Evolutionary conservation across 805 yeast genomes (phyloP).

Genomic region (Lachancea sp.): DNA sequence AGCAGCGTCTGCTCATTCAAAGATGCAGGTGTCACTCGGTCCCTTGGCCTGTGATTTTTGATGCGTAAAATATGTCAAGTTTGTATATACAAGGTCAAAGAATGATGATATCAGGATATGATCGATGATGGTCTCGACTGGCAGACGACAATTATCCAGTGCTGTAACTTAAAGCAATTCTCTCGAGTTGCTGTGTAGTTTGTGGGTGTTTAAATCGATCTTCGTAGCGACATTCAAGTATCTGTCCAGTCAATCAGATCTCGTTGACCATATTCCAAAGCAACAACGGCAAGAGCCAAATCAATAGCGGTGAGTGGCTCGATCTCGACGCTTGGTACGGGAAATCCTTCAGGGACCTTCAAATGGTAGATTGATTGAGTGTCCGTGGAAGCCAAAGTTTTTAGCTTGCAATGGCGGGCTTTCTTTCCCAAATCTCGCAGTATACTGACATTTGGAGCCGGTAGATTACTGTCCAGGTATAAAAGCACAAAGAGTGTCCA

Average conservation of each 20-base stretch:
- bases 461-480: constrained; percentile 21
- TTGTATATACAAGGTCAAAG: too few species aligned
- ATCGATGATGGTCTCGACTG: too few species aligned
- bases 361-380: not conserved
- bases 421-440: constrained; percentile 28
- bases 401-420: constrained; percentile 7
- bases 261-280: constrained; percentile 22
- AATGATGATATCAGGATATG: too few species aligned
- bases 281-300: constrained; percentile 16
- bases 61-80: too few species aligned
- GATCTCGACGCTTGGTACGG: constrained; percentile 1
- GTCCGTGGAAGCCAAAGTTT: not conserved
- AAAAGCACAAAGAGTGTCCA: constrained; percentile 27
- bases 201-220: too few species aligned
- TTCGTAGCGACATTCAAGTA: not conserved
- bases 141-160: too few species aligned
- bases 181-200: too few species aligned
- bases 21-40: too few species aligned
- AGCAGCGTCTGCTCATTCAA: too few species aligned
- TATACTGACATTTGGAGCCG: constrained; percentile 23
- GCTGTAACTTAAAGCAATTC: too few species aligned
- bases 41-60: too few species aligned
- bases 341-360: constrained; percentile 8
- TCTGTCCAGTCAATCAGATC: constrained; percentile 20
- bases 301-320: constrained; percentile 15